Evolutionary conservation across 306 rosid genomes (phyloP), one percentile per base, ranked within the genome.

Genomic region (Sesbania bispinosa): DNA sequence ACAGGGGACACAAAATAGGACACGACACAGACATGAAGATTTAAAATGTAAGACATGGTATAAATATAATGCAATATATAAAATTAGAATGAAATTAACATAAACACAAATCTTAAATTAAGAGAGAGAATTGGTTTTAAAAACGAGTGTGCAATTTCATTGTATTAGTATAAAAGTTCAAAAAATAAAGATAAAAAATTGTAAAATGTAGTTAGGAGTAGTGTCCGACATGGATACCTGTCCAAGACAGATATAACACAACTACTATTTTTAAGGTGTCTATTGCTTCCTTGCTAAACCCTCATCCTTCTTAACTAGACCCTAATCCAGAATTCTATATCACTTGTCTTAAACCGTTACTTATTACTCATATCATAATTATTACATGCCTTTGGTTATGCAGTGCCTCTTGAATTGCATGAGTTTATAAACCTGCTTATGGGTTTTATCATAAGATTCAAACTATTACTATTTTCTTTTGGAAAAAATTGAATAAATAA

Each of bases 381-480:
- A 30, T 53, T 45, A 29, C 68, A 39, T 52, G 19, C 62, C 11
- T 23, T 50, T 67, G 16, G 3, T 51, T 11, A 4, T 26, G 39
- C 71, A 23, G 10, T 50, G 45, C 62, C 77, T 39, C 50, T 65
- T 73, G 58, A 79, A 66, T 47, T 32, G 9, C 45, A 3, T 41
- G 52, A 36, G 33, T 63, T 67, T 38, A 30, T 42, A 46, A 51
- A n/a, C 71, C 39, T 54, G 4, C 30, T n/a, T 10, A 3, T 10
- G 35, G 39, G 9, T 47, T 51, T 54, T 57, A 36, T 47, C 20
- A 35, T 18, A 33, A 62, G 53, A 38, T 69, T 41, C 27, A 39
- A 59, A 51, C 20, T 21, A 32, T 30, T 42, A 21, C n/a, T 32
- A 16, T 26, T 43, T 50, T 21, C 27, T 15, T 1, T 33, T 48